phyloP scores from a whole-genome alignment of 148 eudicot species.

The Amaranthus palmeri region DNA sequence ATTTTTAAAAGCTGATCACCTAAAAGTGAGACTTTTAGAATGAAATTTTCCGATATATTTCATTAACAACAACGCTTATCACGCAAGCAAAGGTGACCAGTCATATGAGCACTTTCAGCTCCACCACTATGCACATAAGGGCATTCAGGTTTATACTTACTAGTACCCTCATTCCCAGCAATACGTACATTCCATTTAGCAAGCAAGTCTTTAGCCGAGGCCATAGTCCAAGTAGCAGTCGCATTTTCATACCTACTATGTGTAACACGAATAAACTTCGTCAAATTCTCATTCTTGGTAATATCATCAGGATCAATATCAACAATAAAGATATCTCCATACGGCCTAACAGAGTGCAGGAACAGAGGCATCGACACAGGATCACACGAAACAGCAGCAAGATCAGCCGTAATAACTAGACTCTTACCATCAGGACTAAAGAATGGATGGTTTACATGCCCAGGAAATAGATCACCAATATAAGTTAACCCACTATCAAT shows the following conservation, averaged over 20 bases:
- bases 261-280: conserved; percentile 8
- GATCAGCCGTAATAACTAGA: conserved; percentile 10
- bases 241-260: conserved; percentile 21
- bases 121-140: conserved; percentile 10
- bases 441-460: conserved; percentile 17
- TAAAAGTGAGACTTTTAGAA: background rate
- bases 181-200: conserved; percentile 14
- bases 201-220: conserved; percentile 5
- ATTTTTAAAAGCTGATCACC: background rate
- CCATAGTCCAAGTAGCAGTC: conserved; percentile 7
- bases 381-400: conserved; percentile 25
- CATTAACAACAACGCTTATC: conserved; percentile 9
- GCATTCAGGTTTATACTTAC: background rate
- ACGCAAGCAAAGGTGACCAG: conserved; percentile 8
- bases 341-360: conserved; percentile 21
- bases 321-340: conserved; percentile 22
- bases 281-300: conserved; percentile 14
- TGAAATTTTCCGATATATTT: background rate
- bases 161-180: conserved; percentile 5
- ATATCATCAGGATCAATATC: conserved; percentile 15
- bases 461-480: background rate
- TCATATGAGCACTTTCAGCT: conserved; percentile 18
- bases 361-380: conserved; percentile 23
- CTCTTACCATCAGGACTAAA: conserved; percentile 21
- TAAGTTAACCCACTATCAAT: conserved; percentile 7